Percentiles rank a stretch among this genome's conserved stretches.
Evolutionary conservation across 129 eudicot genomes (phyloP).

Genomic region (Lactuca sativa): DNA sequence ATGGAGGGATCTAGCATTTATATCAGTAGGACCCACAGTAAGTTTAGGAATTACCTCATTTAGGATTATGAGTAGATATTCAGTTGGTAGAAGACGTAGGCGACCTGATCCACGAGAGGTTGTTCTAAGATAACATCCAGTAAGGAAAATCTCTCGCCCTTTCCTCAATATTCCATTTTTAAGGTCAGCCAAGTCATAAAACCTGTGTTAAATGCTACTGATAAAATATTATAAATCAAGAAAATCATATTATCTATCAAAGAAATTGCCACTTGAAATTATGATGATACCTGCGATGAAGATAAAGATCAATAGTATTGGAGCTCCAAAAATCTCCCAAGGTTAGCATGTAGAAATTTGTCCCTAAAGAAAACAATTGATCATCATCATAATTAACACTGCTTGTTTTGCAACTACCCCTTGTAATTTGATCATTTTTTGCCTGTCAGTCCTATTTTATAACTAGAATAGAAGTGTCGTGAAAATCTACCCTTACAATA

Average conservation of each 20-base stretch:
- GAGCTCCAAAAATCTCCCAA: conserved; percentile 98
- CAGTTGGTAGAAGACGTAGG: conserved; percentile 85
- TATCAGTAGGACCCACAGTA: conserved; percentile 1
- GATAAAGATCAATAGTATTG: conserved; percentile 87
- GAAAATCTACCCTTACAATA: too few relatives aligned
- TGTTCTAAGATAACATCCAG: conserved; percentile 90
- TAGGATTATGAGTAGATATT: conserved; percentile 72
- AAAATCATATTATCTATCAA: not conserved
- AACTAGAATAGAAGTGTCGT: not conserved
- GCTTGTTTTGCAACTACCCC: not conserved
- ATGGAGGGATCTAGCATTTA: not conserved
- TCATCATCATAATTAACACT: not conserved
- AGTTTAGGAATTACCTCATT: conserved; percentile 63
- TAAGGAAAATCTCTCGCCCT: conserved; percentile 78
- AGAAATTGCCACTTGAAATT: not conserved
- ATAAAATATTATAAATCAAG: conserved; percentile 2
- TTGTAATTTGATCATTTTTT: not conserved
- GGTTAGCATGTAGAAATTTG: conserved; percentile 77
- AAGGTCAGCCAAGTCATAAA: conserved; percentile 72
- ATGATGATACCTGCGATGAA: conserved; percentile 84
- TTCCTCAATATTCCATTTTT: conserved; percentile 73
- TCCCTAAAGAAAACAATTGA: conserved; percentile 49
- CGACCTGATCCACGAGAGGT: conserved; percentile 56
- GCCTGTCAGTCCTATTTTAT: conserved; percentile 2
- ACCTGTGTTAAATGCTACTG: conserved; percentile 45